Evolutionary conservation across 306 rosid genomes (phyloP), one percentile per base, ranked within the genome.

Genomic region (Hylodesmum podocarpum): DNA sequence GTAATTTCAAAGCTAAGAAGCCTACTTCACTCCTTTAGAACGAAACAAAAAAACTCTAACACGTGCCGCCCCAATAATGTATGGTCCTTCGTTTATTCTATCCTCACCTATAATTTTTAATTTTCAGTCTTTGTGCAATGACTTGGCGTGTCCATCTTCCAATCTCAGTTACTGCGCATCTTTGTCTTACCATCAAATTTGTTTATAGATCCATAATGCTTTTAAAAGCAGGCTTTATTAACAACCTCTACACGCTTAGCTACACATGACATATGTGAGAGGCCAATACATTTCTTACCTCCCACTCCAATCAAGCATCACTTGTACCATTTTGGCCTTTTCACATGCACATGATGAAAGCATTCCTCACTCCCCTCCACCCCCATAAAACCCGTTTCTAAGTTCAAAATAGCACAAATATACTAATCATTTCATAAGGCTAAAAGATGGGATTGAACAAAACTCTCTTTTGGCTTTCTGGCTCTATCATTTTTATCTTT

Each of bases 141-240:
- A 70, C 82, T 72, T 85, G 5, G 84, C 87, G 86, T 85, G 72
- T 71, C 72, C 76, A 72, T 49, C 39, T 86, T 86, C 88, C 89
- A 70, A 78, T 66, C 83, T 83, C 54, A 10, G 77, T 54, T 80
- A 21, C 55, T 13, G 29, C 66, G 44, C 51, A 66, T 51, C 76
- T 21, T 65, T 53, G 29, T 69, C 73, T 61, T 50, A n/a, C 41
- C 39, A 78, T 59, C 47, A 50, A 54, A 47, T 29, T 9, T 15
- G 49, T 66, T 34, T 3, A 34, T 16, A 22, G 36, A 22, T 47
- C 81, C n/a, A 44, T 66, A 8, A 53, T 78, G 49, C 73, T 81
- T 82, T 15, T n/a, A 50, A 72, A 72, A 72, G 75, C 75, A 61
- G 21, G 15, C 40, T 54, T 36, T 36, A 24, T 59, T 43, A 33